Evolutionary conservation across 179 eudicot genomes (phyloP).

Genomic region (Pouteria campechiana): DNA sequence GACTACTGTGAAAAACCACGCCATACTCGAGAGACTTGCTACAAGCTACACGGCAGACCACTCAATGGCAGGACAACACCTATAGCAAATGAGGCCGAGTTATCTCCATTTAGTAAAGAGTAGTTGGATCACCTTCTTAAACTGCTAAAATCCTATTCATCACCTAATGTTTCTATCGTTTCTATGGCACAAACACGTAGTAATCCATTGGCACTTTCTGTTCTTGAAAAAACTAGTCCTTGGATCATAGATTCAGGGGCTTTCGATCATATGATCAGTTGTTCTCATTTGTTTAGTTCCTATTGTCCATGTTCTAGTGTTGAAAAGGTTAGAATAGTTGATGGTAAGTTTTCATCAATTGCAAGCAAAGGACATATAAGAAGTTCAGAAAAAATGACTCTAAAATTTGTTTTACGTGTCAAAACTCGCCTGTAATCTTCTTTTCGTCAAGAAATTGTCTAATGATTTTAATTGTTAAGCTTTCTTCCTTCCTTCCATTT

Average conservation of each 20-base stretch:
- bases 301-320: not conserved
- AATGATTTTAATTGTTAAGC: not conserved
- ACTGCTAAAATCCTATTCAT: too few relatives aligned
- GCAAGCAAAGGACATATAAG: not conserved
- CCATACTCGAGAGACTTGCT: not conserved
- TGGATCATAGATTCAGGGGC: not conserved
- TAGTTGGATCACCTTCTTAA: too few relatives aligned
- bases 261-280: not conserved
- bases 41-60: not conserved
- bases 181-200: too few relatives aligned
- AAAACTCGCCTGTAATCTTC: conserved; percentile 1
- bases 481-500: not conserved
- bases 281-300: not conserved
- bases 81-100: not conserved
- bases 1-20: not conserved
- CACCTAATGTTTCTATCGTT: not conserved
- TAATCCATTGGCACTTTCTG: not conserved
- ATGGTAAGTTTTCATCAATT: not conserved
- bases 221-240: not conserved
- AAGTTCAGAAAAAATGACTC: not conserved
- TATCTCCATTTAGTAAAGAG: not conserved
- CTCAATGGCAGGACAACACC: not conserved
- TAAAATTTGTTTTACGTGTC: not conserved
- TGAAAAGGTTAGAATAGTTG: not conserved
- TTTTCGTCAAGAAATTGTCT: not conserved